These are phyloP conservation scores for Sideroxylon spinosum DNA, from an alignment of 179 eudicot genomes.

Conservation along the genomic window DNA sequence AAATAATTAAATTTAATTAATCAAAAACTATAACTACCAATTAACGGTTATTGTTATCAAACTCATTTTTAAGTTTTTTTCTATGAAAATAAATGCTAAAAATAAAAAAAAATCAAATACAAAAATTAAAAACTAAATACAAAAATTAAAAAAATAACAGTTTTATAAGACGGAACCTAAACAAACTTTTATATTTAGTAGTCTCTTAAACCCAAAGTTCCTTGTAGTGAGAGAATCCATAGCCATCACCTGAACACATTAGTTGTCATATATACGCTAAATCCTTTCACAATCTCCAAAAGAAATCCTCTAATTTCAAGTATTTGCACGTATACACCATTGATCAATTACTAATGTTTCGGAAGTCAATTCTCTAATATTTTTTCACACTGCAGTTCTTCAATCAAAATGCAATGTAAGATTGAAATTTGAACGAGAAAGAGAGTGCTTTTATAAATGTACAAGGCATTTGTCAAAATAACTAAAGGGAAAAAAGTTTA, in stretches of 20 bases:
- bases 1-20: too few relatives aligned
- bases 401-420: not conserved
- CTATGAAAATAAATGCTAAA: too few relatives aligned
- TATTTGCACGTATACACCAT: not conserved
- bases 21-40: too few relatives aligned
- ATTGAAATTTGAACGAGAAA: not conserved
- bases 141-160: too few relatives aligned
- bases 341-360: not conserved
- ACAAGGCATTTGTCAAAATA: not conserved
- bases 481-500: too few relatives aligned
- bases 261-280: not conserved
- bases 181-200: too few relatives aligned
- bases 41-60: too few relatives aligned
- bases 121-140: too few relatives aligned
- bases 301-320: not conserved
- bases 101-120: too few relatives aligned
- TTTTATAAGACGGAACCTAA: too few relatives aligned
- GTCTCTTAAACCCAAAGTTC: too few relatives aligned
- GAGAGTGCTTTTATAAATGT: not conserved
- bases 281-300: not conserved
- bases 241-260: not conserved
- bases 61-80: too few relatives aligned
- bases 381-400: not conserved
- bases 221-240: not conserved
- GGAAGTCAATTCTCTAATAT: constrained; percentile 7